phyloP scores from a whole-genome alignment of 495 filamentous ascomycete species.

The Daldinia concentrica region DNA sequence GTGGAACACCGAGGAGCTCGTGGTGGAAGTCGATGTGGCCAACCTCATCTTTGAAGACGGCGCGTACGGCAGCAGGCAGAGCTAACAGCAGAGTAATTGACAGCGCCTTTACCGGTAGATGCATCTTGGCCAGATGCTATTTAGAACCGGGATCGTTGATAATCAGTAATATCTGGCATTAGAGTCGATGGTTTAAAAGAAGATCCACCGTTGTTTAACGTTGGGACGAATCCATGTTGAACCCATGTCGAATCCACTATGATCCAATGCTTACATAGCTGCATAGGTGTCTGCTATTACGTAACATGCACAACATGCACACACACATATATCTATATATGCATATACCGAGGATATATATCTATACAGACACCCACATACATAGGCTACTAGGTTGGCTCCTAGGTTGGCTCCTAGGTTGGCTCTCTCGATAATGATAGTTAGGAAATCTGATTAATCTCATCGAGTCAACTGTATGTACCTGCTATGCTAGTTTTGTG shows the following conservation, averaged over 20 bases:
- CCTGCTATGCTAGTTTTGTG: background rate
- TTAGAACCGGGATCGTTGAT: constrained; percentile 10
- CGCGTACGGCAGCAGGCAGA: constrained; percentile 57
- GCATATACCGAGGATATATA: background rate
- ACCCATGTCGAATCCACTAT: constrained; percentile 14
- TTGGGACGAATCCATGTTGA: background rate
- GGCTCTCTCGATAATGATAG: too few species aligned
- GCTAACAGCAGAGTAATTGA: constrained; percentile 49
- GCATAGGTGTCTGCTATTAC: constrained; percentile 9
- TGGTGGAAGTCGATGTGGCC: constrained; percentile 93
- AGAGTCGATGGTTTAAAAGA: background rate
- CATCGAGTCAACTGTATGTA: background rate
- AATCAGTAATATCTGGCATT: constrained; percentile 21
- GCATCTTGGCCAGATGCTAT: constrained; percentile 38
- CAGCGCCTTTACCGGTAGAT: constrained; percentile 36
- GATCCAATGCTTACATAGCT: constrained; percentile 37
- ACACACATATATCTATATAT: too few species aligned
- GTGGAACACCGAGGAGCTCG: constrained; percentile 83
- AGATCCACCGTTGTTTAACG: background rate
- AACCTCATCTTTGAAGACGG: constrained; percentile 91
- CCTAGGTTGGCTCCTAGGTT: too few species aligned
- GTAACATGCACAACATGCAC: too few species aligned
- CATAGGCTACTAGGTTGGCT: too few species aligned
- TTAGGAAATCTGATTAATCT: background rate
- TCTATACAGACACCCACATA: background rate